These are phyloP conservation scores for Apophysomyces elegans DNA, from an alignment of 371 early-diverging fungal species.

Conservation along the genomic window DNA sequence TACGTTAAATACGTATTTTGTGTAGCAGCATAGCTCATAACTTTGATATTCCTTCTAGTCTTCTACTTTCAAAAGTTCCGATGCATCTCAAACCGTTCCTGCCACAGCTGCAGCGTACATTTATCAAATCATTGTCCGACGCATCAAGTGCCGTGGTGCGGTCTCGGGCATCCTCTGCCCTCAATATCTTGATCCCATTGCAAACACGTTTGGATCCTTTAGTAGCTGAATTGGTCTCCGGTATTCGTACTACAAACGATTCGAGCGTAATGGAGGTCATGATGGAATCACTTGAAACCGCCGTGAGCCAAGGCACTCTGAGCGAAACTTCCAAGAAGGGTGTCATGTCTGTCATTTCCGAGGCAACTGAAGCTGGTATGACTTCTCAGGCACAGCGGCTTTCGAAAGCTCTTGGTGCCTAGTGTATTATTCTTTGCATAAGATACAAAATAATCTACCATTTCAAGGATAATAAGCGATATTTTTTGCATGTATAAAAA, in stretches of 20 bases:
- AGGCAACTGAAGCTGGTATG: conserved; percentile 30
- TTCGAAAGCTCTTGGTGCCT: conserved; percentile 2
- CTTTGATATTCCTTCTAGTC: conserved; percentile 28
- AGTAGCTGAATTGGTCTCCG: conserved; percentile 79
- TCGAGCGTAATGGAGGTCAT: conserved; percentile 61
- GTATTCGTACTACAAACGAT: conserved; percentile 65
- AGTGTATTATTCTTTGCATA: conserved; percentile 5
- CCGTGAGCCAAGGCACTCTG: conserved; percentile 60
- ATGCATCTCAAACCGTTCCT: conserved; percentile 93
- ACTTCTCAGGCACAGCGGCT: conserved; percentile 36
- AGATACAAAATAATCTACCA: background rate
- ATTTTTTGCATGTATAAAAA: conserved; percentile 3
- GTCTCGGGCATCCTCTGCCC: conserved; percentile 79
- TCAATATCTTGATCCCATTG: conserved; percentile 78
- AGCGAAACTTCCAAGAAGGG: conserved; percentile 65
- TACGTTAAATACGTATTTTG: conserved; percentile 18
- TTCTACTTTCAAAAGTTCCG: conserved; percentile 83
- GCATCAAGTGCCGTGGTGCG: conserved; percentile 71
- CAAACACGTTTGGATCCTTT: conserved; percentile 90
- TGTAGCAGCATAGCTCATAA: background rate
- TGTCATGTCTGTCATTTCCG: conserved; percentile 52
- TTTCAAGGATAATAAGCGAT: conserved; percentile 14
- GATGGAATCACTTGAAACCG: conserved; percentile 68
- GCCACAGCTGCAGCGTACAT: conserved; percentile 97
- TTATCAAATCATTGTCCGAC: conserved; percentile 90